Base-by-base conservation (phyloP, 805 yeast genomes). In the Barnettozyma salicaria region DNA sequence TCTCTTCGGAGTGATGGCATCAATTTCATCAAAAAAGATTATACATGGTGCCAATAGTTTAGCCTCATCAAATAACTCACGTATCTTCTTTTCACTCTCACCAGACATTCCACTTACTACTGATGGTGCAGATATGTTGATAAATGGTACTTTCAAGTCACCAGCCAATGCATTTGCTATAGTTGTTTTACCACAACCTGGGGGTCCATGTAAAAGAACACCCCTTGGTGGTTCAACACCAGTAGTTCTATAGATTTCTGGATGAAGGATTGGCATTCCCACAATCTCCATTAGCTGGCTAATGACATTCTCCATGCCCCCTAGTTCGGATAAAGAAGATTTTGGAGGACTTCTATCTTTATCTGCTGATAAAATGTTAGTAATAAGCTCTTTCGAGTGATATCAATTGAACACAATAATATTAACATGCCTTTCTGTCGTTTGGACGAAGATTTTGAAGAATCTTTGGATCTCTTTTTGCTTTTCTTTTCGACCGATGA, bases 61-160 rank as follows among this genome's bases (percentile, higher is more conserved):
- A 4, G 98, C 98, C 55, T 92, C 97, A 26, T 88, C 96, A 54
- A 90, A 90, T 26, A 90, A 67, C 41, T 92, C 97, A 44, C 98
- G 70, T 17, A 92, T 68, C 55, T 90, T 89, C 66, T 92, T 92
- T 59, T 92, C 98, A 45, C 90, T 78, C 59, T 92, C 98, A 29
- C 98, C 98, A n/a, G 96, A 86, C 97, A 92, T 92, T 5, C 98
- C 98, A 43, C 96, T 85, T 0, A 92, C 97, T 7, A 92, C 86
- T 3, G 95, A 81, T 1, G 98, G 98, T 0, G 98, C 97, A 19
- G 95, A 83, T 1, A 92, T 71, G 30, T 83, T 80, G 13, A 92
- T 76, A 55, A 92, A 92, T 0, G 97, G 96, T 0, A 92, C 96
- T 48, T 87, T 83, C 22, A 92, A 68, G 54, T 90, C 96, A 20